phyloP scores from a whole-genome alignment of 768 basidiomycete species.

The Boletellus ananiceps region DNA sequence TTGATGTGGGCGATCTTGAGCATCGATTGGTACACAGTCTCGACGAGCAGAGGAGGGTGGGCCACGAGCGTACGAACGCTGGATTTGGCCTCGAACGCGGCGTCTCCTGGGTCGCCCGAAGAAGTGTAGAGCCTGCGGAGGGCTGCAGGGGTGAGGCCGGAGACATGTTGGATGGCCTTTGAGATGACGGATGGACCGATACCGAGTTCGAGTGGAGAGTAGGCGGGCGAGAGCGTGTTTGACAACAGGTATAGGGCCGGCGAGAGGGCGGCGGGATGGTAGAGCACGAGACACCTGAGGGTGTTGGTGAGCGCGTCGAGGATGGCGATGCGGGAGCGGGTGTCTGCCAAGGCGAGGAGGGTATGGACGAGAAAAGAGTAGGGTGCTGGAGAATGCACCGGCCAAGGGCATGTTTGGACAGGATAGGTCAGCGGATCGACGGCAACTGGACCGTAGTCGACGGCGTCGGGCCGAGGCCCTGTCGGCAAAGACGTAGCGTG shows the following conservation, averaged over 20 bases:
- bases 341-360: slow-evolving; percentile 55
- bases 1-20: slow-evolving; percentile 62
- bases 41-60: slow-evolving; percentile 61
- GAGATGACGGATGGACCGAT: slow-evolving; percentile 65
- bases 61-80: slow-evolving; percentile 70
- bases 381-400: slow-evolving; percentile 39
- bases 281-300: slow-evolving; percentile 59
- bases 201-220: slow-evolving; percentile 65
- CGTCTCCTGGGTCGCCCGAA: slow-evolving; percentile 83
- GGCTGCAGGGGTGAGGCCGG: slow-evolving; percentile 54
- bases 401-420: slow-evolving; percentile 42
- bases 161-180: slow-evolving; percentile 67
- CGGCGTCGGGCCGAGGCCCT: slow-evolving; percentile 7
- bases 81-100: slow-evolving; percentile 79
- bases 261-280: slow-evolving; percentile 65
- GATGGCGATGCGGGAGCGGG: slow-evolving; percentile 70
- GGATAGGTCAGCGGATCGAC: slow-evolving; percentile 49
- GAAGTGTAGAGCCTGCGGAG: slow-evolving; percentile 64
- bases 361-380: slow-evolving; percentile 70
- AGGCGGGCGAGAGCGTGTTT: slow-evolving; percentile 74
- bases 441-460: slow-evolving; percentile 29
- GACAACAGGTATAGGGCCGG: slow-evolving; percentile 80
- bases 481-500: slow-evolving; percentile 9
- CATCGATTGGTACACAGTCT: slow-evolving; percentile 62
- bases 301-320: slow-evolving; percentile 69